Percentiles rank a stretch among this genome's conserved stretches.
Conservation (phyloP, 805 yeast species). For the Saccharomyces jurei region DNA sequence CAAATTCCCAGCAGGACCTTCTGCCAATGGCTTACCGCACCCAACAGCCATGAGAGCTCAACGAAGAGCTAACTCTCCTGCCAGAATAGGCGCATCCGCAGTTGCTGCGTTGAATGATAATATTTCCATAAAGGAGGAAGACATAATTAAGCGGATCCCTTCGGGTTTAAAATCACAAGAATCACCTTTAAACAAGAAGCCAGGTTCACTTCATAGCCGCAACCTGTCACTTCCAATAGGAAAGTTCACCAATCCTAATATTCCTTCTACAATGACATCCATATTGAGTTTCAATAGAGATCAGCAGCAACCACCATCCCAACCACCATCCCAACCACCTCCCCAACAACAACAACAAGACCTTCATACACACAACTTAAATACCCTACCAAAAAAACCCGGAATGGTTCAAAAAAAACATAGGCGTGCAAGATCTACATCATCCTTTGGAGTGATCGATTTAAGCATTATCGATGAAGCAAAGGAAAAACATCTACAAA, state of each 20-base stretch:
- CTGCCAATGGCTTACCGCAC: constrained; percentile 2
- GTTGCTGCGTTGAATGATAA: constrained; percentile 42
- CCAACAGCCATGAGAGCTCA: constrained; percentile 2
- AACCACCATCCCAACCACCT: background rate
- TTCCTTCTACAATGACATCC: constrained; percentile 6
- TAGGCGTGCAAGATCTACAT: constrained; percentile 22
- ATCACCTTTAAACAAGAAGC: background rate
- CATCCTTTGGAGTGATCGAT: constrained; percentile 27
- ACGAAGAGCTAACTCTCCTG: constrained; percentile 51
- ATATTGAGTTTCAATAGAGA: constrained; percentile 1
- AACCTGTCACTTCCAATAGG: constrained; percentile 17
- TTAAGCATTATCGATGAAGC: constrained; percentile 19
- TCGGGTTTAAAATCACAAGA: background rate
- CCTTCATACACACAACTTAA: background rate
- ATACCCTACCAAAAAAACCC: constrained; percentile 1
- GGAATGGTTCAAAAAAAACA: constrained; percentile 16
- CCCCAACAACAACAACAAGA: background rate
- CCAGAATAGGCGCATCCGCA: constrained; percentile 65
- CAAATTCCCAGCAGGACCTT: constrained; percentile 14
- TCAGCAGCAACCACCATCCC: background rate
- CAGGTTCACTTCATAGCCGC: constrained; percentile 9
- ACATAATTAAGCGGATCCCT: constrained; percentile 1
- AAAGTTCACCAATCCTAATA: constrained; percentile 11
- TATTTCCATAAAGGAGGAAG: constrained; percentile 23
- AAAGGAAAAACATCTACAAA: constrained; percentile 6